Evolutionary conservation across 495 filamentous ascomycete species (phyloP).

Genomic region (Neurospora sublineolata): DNA sequence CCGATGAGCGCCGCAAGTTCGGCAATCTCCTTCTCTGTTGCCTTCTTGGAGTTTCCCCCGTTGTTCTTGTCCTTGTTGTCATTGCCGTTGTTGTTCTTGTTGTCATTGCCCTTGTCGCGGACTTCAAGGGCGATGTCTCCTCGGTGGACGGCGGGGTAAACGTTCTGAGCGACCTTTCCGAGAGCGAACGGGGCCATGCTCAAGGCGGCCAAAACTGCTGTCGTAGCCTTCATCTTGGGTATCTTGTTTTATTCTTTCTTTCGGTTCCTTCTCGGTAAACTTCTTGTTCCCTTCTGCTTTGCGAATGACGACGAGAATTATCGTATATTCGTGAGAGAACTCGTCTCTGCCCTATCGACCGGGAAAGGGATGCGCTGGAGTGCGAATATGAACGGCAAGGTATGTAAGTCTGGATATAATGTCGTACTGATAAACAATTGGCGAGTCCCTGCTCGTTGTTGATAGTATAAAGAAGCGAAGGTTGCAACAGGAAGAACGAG

Average conservation of each 20-base stretch:
- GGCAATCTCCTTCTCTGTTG: slow-evolving; percentile 10
- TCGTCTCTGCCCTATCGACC: not conserved
- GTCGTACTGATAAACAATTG: slow-evolving; percentile 16
- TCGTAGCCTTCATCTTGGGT: slow-evolving; percentile 42
- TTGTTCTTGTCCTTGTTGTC: not conserved
- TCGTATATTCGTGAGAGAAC: not conserved
- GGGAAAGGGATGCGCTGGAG: slow-evolving; percentile 2
- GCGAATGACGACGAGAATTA: not conserved
- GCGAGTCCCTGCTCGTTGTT: slow-evolving; percentile 45
- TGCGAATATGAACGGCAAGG: slow-evolving; percentile 2
- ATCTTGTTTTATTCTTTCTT: slow-evolving; percentile 1
- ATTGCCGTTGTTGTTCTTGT: slow-evolving; percentile 1
- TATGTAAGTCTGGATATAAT: slow-evolving; percentile 9
- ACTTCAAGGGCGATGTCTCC: slow-evolving; percentile 11
- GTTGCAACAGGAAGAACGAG: not conserved
- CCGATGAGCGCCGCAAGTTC: slow-evolving; percentile 16
- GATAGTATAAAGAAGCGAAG: not conserved
- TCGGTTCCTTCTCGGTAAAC: not conserved
- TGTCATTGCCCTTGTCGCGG: not conserved
- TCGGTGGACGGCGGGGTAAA: slow-evolving; percentile 20
- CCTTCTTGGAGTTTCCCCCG: slow-evolving; percentile 6
- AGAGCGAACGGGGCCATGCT: slow-evolving; percentile 40
- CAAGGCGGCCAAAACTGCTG: slow-evolving; percentile 26
- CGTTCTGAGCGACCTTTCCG: slow-evolving; percentile 36
- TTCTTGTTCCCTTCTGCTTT: not conserved